A percentile compares a stretch with the other conserved stretches of the same genome.
phyloP scores from a whole-genome alignment of 148 eudicot genomes.

The Tetragonia tetragonoides region DNA sequence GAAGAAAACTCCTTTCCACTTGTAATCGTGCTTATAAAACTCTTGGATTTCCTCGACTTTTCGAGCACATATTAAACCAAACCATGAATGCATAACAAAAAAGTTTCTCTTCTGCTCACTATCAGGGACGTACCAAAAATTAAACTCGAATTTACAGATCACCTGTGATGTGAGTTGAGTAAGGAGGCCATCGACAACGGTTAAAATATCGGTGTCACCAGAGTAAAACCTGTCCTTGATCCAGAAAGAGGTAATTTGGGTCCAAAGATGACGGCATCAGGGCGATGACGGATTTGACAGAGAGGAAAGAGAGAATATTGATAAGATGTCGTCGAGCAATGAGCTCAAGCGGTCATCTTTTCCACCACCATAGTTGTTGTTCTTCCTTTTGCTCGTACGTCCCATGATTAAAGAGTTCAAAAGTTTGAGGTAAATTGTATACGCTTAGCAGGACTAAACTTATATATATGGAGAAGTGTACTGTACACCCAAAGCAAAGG shows the following conservation, averaged over 20 bases:
- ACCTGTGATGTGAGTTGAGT: neutral
- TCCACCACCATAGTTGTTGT: too few species aligned
- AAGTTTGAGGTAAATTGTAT: too few species aligned
- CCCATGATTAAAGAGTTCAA: too few species aligned
- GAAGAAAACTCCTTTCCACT: neutral
- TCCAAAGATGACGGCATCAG: conserved; percentile 6
- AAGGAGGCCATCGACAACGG: neutral
- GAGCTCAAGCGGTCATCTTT: neutral
- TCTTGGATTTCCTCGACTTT: neutral
- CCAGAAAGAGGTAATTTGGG: neutral
- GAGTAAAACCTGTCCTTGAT: neutral
- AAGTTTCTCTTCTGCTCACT: too few species aligned
- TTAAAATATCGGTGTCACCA: neutral
- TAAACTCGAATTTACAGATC: neutral
- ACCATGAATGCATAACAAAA: neutral
- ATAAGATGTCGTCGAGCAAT: neutral
- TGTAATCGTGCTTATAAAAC: too few species aligned
- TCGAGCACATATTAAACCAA: neutral
- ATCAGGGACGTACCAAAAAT: too few species aligned
- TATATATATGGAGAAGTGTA: too few species aligned
- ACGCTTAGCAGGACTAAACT: too few species aligned
- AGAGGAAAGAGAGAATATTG: conserved; percentile 1
- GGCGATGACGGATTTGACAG: neutral
- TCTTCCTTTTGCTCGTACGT: too few species aligned
- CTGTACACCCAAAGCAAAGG: too few species aligned